phyloP scores from a whole-genome alignment of 1,284 basidiomycete genomes.

The Testicularia cyperi region DNA sequence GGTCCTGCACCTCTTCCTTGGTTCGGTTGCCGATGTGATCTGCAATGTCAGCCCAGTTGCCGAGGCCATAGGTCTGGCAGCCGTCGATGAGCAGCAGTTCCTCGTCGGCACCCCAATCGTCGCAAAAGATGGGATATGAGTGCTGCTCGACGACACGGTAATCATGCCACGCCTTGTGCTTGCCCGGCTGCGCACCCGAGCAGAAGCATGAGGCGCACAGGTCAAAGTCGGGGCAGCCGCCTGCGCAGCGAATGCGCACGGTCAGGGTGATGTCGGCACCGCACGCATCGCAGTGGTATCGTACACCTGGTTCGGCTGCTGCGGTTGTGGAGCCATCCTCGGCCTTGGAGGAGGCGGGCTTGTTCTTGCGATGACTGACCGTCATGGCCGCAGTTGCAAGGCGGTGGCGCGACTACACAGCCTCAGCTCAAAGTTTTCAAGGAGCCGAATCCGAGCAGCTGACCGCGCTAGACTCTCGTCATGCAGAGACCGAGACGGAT shows the following conservation, averaged over 20 bases:
- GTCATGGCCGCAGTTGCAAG: too few relatives aligned
- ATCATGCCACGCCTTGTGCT: slow-evolving; percentile 82
- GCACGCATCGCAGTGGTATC: slow-evolving; percentile 59
- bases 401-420: too few relatives aligned
- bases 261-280: slow-evolving; percentile 59
- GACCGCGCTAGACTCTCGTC: too few relatives aligned
- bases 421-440: too few relatives aligned
- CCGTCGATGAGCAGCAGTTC: slow-evolving; percentile 90
- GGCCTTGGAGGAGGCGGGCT: slow-evolving; percentile 47
- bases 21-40: slow-evolving; percentile 93
- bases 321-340: slow-evolving; percentile 44
- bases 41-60: slow-evolving; percentile 96
- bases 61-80: slow-evolving; percentile 82
- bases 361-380: slow-evolving; percentile 59
- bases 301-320: slow-evolving; percentile 56
- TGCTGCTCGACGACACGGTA: slow-evolving; percentile 95
- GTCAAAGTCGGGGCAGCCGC: slow-evolving; percentile 61
- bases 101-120: slow-evolving; percentile 98
- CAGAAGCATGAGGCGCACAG: slow-evolving; percentile 74
- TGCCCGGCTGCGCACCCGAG: slow-evolving; percentile 81
- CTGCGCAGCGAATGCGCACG: slow-evolving; percentile 56
- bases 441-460: too few relatives aligned
- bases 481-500: too few relatives aligned
- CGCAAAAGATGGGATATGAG: slow-evolving; percentile 89
- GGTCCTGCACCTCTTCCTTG: slow-evolving; percentile 88